Conservation (phyloP, 495 filamentous ascomycete genomes). For the Talaromyces ruber region DNA sequence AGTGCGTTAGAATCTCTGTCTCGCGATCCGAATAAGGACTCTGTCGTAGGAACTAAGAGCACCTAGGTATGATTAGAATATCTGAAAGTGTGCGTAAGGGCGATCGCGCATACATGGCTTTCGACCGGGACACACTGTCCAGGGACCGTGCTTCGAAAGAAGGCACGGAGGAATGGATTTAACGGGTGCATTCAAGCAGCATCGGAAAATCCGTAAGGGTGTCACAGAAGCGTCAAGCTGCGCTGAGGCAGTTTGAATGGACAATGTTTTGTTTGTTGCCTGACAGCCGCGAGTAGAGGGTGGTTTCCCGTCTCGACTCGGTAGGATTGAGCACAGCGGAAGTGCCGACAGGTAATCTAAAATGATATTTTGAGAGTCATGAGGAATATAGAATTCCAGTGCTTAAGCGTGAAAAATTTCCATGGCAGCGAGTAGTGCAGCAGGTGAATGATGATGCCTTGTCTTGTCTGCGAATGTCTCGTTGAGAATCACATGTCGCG, state of each 20-base stretch:
- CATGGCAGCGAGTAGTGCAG: neutral
- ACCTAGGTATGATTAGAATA: conserved; percentile 41
- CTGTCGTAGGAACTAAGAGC: conserved; percentile 87
- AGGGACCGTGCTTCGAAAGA: conserved; percentile 92
- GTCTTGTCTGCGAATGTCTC: neutral
- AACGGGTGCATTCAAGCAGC: conserved; percentile 92
- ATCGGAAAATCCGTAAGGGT: conserved; percentile 36
- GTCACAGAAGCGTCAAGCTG: conserved; percentile 35
- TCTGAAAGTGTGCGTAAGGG: neutral
- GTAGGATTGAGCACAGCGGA: neutral
- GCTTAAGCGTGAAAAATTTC: neutral
- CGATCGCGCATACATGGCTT: conserved; percentile 58
- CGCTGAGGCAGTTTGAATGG: conserved; percentile 14
- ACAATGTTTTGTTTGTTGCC: conserved; percentile 4
- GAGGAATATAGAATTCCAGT: neutral
- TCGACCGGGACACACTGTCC: conserved; percentile 88
- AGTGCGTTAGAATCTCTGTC: conserved; percentile 76
- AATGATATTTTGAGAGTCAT: neutral
- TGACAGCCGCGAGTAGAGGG: neutral
- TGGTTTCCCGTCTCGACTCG: neutral
- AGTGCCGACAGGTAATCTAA: neutral
- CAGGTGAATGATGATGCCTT: neutral
- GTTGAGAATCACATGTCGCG: conserved; percentile 4
- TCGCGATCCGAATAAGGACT: conserved; percentile 78
- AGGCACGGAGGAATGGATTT: conserved; percentile 96